Conservation (phyloP, 768 basidiomycete species). For the Pulveroboletus sp. region DNA sequence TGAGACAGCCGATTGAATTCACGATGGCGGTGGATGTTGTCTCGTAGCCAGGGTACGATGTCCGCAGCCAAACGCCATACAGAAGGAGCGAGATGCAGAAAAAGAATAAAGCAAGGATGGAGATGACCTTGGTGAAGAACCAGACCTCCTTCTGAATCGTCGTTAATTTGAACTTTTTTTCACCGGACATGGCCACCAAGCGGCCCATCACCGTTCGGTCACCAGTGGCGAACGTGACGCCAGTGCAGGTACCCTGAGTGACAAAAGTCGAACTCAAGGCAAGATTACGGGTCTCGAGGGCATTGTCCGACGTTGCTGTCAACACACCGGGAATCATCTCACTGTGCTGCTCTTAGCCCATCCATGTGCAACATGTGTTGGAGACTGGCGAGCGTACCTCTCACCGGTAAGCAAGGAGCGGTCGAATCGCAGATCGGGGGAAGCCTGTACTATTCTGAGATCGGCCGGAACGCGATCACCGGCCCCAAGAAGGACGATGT, state of each 20-base stretch:
- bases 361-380: neutral
- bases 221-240: conserved; percentile 40
- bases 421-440: conserved; percentile 49
- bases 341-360: conserved; percentile 15
- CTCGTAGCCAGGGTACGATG: conserved; percentile 31
- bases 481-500: conserved; percentile 47
- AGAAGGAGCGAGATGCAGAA: conserved; percentile 39
- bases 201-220: conserved; percentile 47
- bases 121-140: conserved; percentile 52
- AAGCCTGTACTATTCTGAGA: conserved; percentile 48
- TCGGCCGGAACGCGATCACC: conserved; percentile 60
- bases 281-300: conserved; percentile 44
- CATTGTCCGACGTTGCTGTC: conserved; percentile 46
- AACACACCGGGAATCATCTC: conserved; percentile 43
- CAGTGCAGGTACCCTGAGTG: conserved; percentile 38
- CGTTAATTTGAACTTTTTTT: conserved; percentile 42
- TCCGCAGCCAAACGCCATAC: conserved; percentile 40
- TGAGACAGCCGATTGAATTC: conserved; percentile 37
- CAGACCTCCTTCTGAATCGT: conserved; percentile 45
- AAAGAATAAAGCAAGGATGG: conserved; percentile 34
- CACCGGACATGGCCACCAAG: conserved; percentile 49
- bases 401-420: conserved; percentile 51
- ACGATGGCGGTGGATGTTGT: conserved; percentile 32
- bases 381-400: conserved; percentile 24
- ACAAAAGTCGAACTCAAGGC: conserved; percentile 44